phyloP scores from a whole-genome alignment of 768 basidiomycete genomes.

The Termitomyces sp. region DNA sequence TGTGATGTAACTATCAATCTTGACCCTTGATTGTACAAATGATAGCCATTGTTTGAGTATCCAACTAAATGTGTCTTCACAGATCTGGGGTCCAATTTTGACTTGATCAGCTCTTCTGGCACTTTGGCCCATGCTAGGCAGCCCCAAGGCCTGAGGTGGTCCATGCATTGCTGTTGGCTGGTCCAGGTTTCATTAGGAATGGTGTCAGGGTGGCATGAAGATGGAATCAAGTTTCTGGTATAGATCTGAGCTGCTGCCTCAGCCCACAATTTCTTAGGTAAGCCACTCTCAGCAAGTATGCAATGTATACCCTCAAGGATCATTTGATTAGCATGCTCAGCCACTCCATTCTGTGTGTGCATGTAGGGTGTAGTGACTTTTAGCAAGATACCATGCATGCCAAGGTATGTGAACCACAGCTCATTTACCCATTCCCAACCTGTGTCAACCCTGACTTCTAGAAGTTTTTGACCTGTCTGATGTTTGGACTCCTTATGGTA shows the following conservation, averaged over 20 bases:
- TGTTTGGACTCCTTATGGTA: not conserved
- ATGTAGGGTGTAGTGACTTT: conserved; percentile 13
- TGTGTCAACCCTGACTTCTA: not conserved
- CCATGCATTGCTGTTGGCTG: conserved; percentile 13
- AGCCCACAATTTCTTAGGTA: conserved; percentile 3
- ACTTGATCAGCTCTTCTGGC: conserved; percentile 15
- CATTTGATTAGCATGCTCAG: conserved; percentile 7
- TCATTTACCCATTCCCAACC: conserved; percentile 7
- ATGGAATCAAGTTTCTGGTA: conserved; percentile 23
- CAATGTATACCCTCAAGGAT: too few relatives aligned
- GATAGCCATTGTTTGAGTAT: too few relatives aligned
- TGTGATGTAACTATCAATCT: too few relatives aligned
- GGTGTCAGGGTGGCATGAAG: conserved; percentile 10
- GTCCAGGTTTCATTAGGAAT: conserved; percentile 15
- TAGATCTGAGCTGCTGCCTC: conserved; percentile 5
- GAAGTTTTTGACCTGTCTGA: not conserved
- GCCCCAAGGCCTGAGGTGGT: conserved; percentile 19
- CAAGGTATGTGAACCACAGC: conserved; percentile 17
- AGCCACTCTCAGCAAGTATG: not conserved
- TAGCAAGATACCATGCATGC: not conserved
- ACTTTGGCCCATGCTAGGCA: conserved; percentile 9
- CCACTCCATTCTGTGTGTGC: conserved; percentile 23
- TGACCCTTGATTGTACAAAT: too few relatives aligned
- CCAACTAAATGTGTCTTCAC: not conserved
- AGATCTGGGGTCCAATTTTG: conserved; percentile 6